phyloP scores from a whole-genome alignment of 2,329 filamentous ascomycete species.

The Fusarium decemcellulare region DNA sequence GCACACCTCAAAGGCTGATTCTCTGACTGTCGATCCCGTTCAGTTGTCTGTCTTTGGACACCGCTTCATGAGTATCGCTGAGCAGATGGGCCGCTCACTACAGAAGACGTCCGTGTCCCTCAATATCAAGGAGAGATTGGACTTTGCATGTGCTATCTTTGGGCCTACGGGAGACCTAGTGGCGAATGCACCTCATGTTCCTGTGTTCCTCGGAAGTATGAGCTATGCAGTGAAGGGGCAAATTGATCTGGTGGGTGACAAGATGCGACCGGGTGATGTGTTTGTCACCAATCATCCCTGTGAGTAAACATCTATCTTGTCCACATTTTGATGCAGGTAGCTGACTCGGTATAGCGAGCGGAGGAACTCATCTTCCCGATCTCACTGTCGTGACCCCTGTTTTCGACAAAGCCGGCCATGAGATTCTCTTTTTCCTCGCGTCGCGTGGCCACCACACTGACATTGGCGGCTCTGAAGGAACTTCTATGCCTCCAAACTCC shows the following conservation, averaged over 20 bases:
- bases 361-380: slow-evolving; percentile 25
- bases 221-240: slow-evolving; percentile 80
- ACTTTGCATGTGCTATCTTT: slow-evolving; percentile 84
- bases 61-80: slow-evolving; percentile 85
- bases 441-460: slow-evolving; percentile 36
- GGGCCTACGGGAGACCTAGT: slow-evolving; percentile 80
- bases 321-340: not conserved
- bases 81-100: slow-evolving; percentile 82
- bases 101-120: slow-evolving; percentile 83
- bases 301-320: not conserved
- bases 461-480: slow-evolving; percentile 32
- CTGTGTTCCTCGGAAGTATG: slow-evolving; percentile 85
- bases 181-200: slow-evolving; percentile 81
- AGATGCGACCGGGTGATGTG: slow-evolving; percentile 80
- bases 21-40: slow-evolving; percentile 75
- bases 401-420: slow-evolving; percentile 27
- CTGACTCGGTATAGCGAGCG: not conserved
- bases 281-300: slow-evolving; percentile 71
- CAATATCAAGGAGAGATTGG: slow-evolving; percentile 84
- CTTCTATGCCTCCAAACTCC: slow-evolving; percentile 64
- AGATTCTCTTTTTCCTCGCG: slow-evolving; percentile 29
- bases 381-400: slow-evolving; percentile 34
- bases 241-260: slow-evolving; percentile 75
- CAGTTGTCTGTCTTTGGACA: slow-evolving; percentile 82
- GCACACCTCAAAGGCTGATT: slow-evolving; percentile 9